phyloP scores from a whole-genome alignment of 768 basidiomycete species.

The Russula sp. region DNA sequence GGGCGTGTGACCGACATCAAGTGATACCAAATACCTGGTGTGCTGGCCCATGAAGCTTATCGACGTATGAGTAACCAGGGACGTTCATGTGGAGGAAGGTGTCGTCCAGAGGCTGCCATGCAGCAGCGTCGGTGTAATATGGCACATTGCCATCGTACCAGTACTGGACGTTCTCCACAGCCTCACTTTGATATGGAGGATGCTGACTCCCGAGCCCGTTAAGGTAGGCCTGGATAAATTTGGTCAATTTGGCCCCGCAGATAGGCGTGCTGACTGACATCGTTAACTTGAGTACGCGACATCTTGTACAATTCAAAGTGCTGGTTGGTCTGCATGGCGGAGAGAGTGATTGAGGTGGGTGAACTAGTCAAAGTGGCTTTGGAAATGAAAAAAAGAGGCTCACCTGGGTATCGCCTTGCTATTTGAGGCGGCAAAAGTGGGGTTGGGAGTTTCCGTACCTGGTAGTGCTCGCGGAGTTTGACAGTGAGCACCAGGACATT shows the following conservation, averaged over 20 bases:
- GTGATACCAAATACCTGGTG: background rate
- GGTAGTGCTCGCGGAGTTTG: conserved; percentile 13
- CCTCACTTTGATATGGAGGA: conserved; percentile 5
- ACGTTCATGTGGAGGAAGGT: background rate
- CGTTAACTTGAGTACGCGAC: background rate
- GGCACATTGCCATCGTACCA: conserved; percentile 17
- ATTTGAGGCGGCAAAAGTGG: conserved; percentile 18
- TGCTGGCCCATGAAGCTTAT: background rate
- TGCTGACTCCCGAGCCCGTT: background rate
- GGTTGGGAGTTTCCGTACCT: conserved; percentile 11
- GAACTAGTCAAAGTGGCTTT: background rate
- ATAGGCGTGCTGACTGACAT: conserved; percentile 5
- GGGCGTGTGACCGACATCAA: background rate
- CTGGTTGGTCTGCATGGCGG: conserved; percentile 3
- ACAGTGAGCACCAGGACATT: background rate
- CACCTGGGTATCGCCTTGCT: background rate
- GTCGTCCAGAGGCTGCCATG: conserved; percentile 12
- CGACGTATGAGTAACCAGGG: background rate
- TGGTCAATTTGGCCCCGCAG: conserved; percentile 11
- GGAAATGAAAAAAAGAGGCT: conserved; percentile 1
- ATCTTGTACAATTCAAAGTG: background rate
- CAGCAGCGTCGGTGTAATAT: conserved; percentile 9
- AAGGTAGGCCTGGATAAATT: conserved; percentile 11
- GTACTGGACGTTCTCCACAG: conserved; percentile 13
- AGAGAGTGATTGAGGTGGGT: background rate